Conservation (phyloP, 1,284 basidiomycete genomes). For the Fomitiporia mediterranea region DNA sequence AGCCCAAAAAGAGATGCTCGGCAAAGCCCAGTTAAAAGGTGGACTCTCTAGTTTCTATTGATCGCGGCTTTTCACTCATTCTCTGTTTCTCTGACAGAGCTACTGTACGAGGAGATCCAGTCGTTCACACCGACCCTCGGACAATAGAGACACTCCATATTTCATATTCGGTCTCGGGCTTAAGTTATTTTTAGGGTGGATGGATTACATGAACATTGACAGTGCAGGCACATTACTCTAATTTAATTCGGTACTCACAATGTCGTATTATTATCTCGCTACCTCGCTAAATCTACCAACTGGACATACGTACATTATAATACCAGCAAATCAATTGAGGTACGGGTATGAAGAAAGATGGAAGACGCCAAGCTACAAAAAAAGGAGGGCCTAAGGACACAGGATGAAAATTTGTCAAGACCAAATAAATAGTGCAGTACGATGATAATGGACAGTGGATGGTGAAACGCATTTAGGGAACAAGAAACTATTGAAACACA, state of each 20-base stretch:
- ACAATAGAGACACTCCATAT: too few relatives aligned
- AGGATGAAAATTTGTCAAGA: not conserved
- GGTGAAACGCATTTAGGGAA: not conserved
- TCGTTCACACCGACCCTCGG: conserved; percentile 37
- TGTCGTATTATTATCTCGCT: too few relatives aligned
- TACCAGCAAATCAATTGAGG: too few relatives aligned
- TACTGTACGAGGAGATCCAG: conserved; percentile 64
- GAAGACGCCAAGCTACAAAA: not conserved
- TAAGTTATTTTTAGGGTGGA: too few relatives aligned
- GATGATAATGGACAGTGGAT: not conserved
- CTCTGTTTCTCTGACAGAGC: conserved; percentile 31
- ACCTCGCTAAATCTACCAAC: too few relatives aligned
- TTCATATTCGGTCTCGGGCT: too few relatives aligned
- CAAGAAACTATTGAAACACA: conserved; percentile 1
- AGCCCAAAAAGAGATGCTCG: conserved; percentile 75
- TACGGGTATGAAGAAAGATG: not conserved
- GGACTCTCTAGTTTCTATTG: too few relatives aligned
- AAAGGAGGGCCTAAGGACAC: not conserved
- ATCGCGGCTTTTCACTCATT: not conserved
- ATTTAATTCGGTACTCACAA: too few relatives aligned
- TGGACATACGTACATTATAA: too few relatives aligned
- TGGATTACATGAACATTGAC: too few relatives aligned
- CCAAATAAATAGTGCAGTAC: not conserved
- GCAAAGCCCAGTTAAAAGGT: conserved; percentile 68
- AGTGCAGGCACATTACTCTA: too few relatives aligned